A percentile compares a stretch with the other conserved stretches of the same genome.
These are phyloP conservation scores for Talaromyces verruculosus DNA, from an alignment of 2,329 filamentous ascomycete genomes.

Conservation along the genomic window DNA sequence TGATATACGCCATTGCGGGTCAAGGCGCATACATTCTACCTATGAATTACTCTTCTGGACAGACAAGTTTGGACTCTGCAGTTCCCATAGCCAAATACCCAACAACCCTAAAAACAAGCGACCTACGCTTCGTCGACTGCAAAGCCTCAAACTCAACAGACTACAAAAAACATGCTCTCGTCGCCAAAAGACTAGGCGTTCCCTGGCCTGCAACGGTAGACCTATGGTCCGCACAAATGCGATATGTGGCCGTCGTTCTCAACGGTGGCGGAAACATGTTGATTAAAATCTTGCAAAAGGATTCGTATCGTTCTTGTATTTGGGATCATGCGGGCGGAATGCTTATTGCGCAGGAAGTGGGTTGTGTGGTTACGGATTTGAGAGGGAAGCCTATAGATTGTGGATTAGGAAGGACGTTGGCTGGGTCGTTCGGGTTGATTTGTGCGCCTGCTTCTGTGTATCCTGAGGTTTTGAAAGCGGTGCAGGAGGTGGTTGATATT, in stretches of 20 bases:
- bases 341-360: conserved; percentile 52
- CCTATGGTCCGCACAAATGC: conserved; percentile 56
- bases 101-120: conserved; percentile 21
- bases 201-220: conserved; percentile 51
- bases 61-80: conserved; percentile 21
- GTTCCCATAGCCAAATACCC: conserved; percentile 24
- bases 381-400: conserved; percentile 53
- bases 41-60: conserved; percentile 32
- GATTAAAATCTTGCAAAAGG: conserved; percentile 49
- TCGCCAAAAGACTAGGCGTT: conserved; percentile 43
- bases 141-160: conserved; percentile 39
- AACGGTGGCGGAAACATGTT: conserved; percentile 44
- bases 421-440: conserved; percentile 44
- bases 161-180: conserved; percentile 39
- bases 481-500: conserved; percentile 23
- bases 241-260: conserved; percentile 54
- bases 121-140: conserved; percentile 50
- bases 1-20: conserved; percentile 51
- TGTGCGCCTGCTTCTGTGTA: conserved; percentile 43
- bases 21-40: conserved; percentile 45
- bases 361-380: conserved; percentile 53
- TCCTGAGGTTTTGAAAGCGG: conserved; percentile 33
- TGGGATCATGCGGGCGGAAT: conserved; percentile 59
- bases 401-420: conserved; percentile 41
- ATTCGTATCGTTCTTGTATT: conserved; percentile 49